These are phyloP conservation scores for Nidularia pulvinata DNA, from an alignment of 768 basidiomycete species.

Conservation along the genomic window DNA sequence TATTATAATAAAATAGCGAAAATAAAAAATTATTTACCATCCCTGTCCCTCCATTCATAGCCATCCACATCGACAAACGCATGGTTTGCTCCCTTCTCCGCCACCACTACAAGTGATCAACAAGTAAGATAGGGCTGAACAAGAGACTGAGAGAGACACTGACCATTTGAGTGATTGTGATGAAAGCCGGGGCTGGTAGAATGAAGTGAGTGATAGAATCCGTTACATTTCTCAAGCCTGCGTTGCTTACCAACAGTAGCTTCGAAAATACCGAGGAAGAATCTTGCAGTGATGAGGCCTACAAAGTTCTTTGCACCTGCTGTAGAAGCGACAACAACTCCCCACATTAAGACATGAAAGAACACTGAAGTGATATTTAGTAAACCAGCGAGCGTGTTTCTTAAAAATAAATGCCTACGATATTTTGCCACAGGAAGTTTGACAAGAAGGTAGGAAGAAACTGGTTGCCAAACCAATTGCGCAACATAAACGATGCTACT, in stretches of 20 bases:
- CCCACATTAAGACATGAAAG: constrained; percentile 42
- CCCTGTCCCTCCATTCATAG: constrained; percentile 37
- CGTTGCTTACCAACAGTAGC: constrained; percentile 35
- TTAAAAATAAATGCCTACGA: constrained; percentile 16
- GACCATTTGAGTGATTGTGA: constrained; percentile 45
- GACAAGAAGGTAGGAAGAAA: constrained; percentile 38
- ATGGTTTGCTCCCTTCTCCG: constrained; percentile 44
- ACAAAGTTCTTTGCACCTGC: constrained; percentile 37
- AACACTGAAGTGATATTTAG: constrained; percentile 14
- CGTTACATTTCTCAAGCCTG: neutral
- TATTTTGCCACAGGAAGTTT: constrained; percentile 36
- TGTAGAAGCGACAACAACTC: constrained; percentile 30
- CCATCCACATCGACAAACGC: constrained; percentile 39
- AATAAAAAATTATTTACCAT: constrained; percentile 19
- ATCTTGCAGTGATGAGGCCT: constrained; percentile 35
- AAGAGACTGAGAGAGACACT: too few relatives aligned
- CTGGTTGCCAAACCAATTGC: constrained; percentile 40
- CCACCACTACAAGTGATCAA: constrained; percentile 50
- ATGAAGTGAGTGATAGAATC: neutral
- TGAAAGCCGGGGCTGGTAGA: constrained; percentile 39
- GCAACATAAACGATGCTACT: constrained; percentile 43
- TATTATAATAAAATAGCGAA: neutral
- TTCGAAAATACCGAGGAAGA: constrained; percentile 46
- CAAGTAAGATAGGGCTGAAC: too few relatives aligned
- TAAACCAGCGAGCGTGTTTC: neutral